Evolutionary conservation across 768 basidiomycete genomes (phyloP), one percentile per base, ranked within the genome.

Genomic region (Inosperma sp.): DNA sequence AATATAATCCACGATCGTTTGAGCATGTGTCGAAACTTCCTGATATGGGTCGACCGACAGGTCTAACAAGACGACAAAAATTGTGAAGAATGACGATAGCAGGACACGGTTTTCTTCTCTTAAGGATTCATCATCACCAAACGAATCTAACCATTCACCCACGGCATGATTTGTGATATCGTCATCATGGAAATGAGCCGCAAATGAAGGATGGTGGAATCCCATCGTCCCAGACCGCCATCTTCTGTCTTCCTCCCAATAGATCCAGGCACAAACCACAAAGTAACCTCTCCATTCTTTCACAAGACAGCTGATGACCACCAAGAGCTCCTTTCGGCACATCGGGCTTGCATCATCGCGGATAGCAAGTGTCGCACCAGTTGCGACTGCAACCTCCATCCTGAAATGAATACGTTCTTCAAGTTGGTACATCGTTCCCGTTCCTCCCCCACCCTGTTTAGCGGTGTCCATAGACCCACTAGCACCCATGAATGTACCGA

Each of bases 221-320:
- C 65, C 65, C 58, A 51, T 67, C 13, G 66, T 57, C 58, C 75
- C 61, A 47, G 70, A 56, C 61, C 77, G 69, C 80, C 85, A 83
- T 52, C 76, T 79, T 43, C 84, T 70, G 58, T 95, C 89, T 64
- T 94, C 90, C 62, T 96, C 93, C 83, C 90, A 90, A 64, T 96
- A 94, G 7, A 92, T 72, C 94, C 95, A 98, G 1, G 95, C 93
- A 55, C 95, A 96, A 31, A 93, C 83, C 41, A 95, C 90, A 59
- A 98, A 93, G 72, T 90, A 90, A 6, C 95, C 96, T 49, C 93
- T 74, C 91, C 94, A 97, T 65, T 98, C 95, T 65, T 93, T 88
- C 30, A 94, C 93, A 17, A 98, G 73, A 60, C 89, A 92, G 61
- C 91, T 93, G 49, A 98, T 83, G 31, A 98, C 77, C 31, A 97